Percentiles rank a stretch among this genome's conserved stretches.
Conservation (phyloP, 306 rosid genomes). For the Acacia confusa region DNA sequence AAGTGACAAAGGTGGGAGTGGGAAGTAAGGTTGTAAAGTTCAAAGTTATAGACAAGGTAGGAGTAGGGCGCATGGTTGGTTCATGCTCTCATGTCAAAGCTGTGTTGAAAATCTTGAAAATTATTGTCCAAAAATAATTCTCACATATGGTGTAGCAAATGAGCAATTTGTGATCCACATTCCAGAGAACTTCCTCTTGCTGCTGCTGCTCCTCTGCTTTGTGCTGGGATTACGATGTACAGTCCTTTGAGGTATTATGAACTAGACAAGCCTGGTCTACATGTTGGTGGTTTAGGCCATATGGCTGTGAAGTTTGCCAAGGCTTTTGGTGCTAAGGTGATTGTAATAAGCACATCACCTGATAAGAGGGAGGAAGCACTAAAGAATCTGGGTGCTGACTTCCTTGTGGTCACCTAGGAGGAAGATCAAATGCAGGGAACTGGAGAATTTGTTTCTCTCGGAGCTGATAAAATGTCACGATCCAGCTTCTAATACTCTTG, state of each 20-base stretch:
- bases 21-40: conserved; percentile 31
- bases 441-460: not conserved
- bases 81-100: conserved; percentile 26
- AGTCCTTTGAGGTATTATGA: conserved; percentile 40
- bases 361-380: conserved; percentile 38
- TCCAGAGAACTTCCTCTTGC: not conserved
- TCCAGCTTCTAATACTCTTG: too few species aligned
- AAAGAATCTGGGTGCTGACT: conserved; percentile 35
- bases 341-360: conserved; percentile 41
- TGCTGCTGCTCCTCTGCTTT: too few species aligned
- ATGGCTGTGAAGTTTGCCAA: not conserved
- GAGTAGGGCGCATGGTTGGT: conserved; percentile 37
- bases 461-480: too few species aligned
- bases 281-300: conserved; percentile 2
- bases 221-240: conserved; percentile 38
- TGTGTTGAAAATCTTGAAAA: conserved; percentile 25
- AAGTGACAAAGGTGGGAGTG: conserved; percentile 28
- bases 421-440: conserved; percentile 39
- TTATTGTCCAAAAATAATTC: conserved; percentile 25
- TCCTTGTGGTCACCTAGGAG: not conserved
- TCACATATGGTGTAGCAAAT: not conserved
- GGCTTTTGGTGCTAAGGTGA: not conserved
- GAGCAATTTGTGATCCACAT: not conserved
- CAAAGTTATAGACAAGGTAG: conserved; percentile 36
- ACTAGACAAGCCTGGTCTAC: conserved; percentile 34